These are phyloP conservation scores for Cnidoscolus chayamansa DNA, from an alignment of 441 rosid species.

Conservation along the genomic window DNA sequence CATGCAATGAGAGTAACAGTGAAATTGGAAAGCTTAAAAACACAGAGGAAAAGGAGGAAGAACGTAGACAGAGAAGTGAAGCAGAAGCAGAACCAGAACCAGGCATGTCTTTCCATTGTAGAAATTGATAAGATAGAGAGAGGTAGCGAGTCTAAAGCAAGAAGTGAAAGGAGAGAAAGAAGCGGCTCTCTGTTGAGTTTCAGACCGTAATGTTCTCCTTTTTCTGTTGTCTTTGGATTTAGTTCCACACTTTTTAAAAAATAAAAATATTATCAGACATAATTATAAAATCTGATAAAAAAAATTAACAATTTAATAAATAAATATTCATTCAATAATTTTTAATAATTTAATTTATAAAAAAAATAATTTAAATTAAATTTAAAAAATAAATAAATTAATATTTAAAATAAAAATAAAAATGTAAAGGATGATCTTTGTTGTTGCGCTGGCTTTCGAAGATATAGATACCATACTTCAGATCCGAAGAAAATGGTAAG, in stretches of 20 bases:
- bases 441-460: slow-evolving; percentile 48
- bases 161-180: slow-evolving; percentile 31
- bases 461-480: slow-evolving; percentile 36
- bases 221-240: not conserved
- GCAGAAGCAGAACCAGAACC: not conserved
- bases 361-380: too few relatives aligned
- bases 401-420: too few relatives aligned
- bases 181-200: slow-evolving; percentile 9
- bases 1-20: slow-evolving; percentile 34
- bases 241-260: not conserved
- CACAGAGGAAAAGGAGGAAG: not conserved
- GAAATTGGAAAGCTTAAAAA: not conserved
- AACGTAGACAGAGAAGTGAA: not conserved
- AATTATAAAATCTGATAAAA: too few relatives aligned
- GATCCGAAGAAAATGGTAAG: slow-evolving; percentile 56
- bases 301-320: too few relatives aligned
- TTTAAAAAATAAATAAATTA: too few relatives aligned
- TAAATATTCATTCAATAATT: too few relatives aligned
- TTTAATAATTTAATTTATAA: too few relatives aligned
- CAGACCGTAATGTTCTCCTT: slow-evolving; percentile 5
- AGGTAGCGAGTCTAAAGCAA: slow-evolving; percentile 45
- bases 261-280: too few relatives aligned
- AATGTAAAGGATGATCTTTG: slow-evolving; percentile 28
- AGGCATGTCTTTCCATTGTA: not conserved
- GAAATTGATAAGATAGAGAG: not conserved